Conservation (phyloP, 2,329 filamentous ascomycete species). For the Beauveria pseudobassiana region DNA sequence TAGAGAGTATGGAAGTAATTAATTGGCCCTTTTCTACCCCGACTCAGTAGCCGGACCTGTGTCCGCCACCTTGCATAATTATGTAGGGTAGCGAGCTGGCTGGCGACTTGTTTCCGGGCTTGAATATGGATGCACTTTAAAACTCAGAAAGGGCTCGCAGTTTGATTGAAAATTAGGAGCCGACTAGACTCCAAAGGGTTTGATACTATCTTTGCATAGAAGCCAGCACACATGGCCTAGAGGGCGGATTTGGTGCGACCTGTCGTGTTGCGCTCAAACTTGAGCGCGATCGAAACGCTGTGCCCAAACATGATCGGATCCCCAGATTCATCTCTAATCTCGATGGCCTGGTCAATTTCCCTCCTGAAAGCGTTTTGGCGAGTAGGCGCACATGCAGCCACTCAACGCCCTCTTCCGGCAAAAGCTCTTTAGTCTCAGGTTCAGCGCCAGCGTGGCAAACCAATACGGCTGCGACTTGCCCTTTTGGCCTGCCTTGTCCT, state of each 20-base stretch:
- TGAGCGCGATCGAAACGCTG: conserved; percentile 8
- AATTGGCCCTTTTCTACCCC: too few species aligned
- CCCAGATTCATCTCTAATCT: conserved; percentile 44
- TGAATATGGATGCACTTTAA: too few species aligned
- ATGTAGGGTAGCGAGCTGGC: too few species aligned
- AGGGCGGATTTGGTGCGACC: not conserved
- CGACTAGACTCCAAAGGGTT: not conserved
- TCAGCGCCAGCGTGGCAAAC: conserved; percentile 66
- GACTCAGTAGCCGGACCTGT: too few species aligned
- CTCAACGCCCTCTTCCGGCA: conserved; percentile 59
- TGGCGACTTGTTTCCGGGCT: too few species aligned
- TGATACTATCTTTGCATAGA: not conserved
- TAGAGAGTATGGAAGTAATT: too few species aligned
- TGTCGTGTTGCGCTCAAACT: conserved; percentile 12
- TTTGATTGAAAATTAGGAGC: too few species aligned
- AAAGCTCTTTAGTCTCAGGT: conserved; percentile 62
- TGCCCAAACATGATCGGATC: conserved; percentile 15
- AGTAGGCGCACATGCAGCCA: conserved; percentile 62
- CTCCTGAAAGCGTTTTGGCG: conserved; percentile 59
- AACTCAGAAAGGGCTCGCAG: too few species aligned
- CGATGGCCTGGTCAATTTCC: conserved; percentile 65
- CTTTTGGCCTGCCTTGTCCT: conserved; percentile 11
- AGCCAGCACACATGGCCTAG: not conserved
- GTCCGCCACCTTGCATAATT: too few species aligned
- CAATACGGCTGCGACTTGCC: conserved; percentile 36